A percentile compares a stretch with the other conserved stretches of the same genome.
phyloP scores from a whole-genome alignment of 2,329 filamentous ascomycete species.

The Paraphoma chrysanthemicola region DNA sequence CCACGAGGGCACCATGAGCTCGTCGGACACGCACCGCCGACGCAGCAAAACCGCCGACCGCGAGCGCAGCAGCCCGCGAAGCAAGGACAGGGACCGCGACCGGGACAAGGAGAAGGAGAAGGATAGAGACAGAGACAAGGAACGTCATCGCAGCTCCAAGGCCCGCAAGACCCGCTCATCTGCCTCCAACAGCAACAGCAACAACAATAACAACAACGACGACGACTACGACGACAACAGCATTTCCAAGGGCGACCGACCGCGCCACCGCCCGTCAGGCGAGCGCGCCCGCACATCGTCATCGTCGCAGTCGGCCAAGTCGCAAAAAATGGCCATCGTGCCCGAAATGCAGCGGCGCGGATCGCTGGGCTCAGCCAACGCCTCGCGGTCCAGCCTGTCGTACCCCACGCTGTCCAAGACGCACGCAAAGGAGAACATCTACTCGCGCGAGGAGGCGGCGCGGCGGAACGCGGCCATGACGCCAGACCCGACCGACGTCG shows the following conservation, averaged over 20 bases:
- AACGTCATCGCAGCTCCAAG: slow-evolving; percentile 35
- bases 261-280: slow-evolving; percentile 28
- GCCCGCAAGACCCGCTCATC: slow-evolving; percentile 41
- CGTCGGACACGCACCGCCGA: slow-evolving; percentile 45
- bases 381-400: slow-evolving; percentile 59
- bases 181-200: slow-evolving; percentile 33
- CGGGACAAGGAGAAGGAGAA: not conserved
- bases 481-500: slow-evolving; percentile 53
- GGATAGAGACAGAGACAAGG: slow-evolving; percentile 23
- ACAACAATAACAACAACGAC: no score
- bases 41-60: slow-evolving; percentile 46
- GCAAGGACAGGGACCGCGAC: slow-evolving; percentile 37
- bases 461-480: slow-evolving; percentile 41
- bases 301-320: slow-evolving; percentile 31
- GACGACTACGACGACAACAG: slow-evolving; percentile 19
- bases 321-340: slow-evolving; percentile 49
- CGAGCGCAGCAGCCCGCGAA: slow-evolving; percentile 32
- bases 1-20: slow-evolving; percentile 31
- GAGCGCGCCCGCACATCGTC: slow-evolving; percentile 38
- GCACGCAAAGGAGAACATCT: slow-evolving; percentile 86
- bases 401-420: slow-evolving; percentile 89
- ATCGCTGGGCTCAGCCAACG: slow-evolving; percentile 43
- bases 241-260: slow-evolving; percentile 23
- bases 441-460: slow-evolving; percentile 57
- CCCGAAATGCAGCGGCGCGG: slow-evolving; percentile 57